phyloP scores from a whole-genome alignment of 108 stramenopile genomes.

The Mediolabrus comicus region DNA sequence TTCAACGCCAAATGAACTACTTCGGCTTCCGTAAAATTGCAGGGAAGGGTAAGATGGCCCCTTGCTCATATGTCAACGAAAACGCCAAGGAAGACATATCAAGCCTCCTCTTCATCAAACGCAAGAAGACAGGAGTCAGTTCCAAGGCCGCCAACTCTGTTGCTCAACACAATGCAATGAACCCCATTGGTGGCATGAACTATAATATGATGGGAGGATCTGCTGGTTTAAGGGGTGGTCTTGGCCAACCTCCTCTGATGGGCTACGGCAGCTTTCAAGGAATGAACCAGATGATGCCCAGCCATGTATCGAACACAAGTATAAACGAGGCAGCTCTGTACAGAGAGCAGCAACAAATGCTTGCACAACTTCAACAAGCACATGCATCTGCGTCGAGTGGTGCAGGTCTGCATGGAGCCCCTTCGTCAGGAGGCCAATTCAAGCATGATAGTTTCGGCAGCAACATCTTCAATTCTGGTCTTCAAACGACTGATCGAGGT shows the following conservation, averaged over 20 bases:
- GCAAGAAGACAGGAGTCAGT: constrained; percentile 41
- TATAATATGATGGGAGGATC: constrained; percentile 5
- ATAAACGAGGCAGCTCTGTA: constrained; percentile 8
- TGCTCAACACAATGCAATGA: constrained; percentile 29
- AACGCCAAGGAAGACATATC: constrained; percentile 81
- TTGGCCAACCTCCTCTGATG: neutral
- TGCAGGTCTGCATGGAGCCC: neutral
- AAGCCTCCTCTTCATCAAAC: constrained; percentile 81
- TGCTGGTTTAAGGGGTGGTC: constrained; percentile 1
- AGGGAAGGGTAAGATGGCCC: constrained; percentile 92
- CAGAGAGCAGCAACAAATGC: constrained; percentile 34
- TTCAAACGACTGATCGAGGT: constrained; percentile 40
- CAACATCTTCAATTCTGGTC: neutral
- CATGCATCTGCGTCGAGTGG: constrained; percentile 13
- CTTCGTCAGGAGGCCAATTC: neutral
- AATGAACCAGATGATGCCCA: neutral
- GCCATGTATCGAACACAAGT: neutral
- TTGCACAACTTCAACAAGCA: constrained; percentile 45
- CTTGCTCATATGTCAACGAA: constrained; percentile 91
- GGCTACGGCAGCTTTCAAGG: constrained; percentile 3
- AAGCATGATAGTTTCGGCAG: neutral
- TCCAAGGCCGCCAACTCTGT: constrained; percentile 30
- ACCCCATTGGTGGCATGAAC: constrained; percentile 12
- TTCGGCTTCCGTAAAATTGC: constrained; percentile 92
- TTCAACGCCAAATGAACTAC: constrained; percentile 90